Base-by-base conservation (phyloP, 106 monocot genomes). In the Dendrobium nobile region DNA sequence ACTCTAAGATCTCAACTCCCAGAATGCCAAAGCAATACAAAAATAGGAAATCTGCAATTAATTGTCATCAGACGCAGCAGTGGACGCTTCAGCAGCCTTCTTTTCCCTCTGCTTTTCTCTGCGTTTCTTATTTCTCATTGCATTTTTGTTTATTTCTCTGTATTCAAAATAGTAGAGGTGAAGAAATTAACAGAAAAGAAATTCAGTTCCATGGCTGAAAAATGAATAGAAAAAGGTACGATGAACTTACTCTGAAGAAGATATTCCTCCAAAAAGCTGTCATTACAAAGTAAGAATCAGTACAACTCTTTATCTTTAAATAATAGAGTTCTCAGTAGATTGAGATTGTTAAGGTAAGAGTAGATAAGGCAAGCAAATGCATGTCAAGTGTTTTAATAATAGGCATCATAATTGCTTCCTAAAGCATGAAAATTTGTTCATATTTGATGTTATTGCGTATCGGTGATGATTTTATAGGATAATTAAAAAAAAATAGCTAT, bases 41-140 rank as follows among this genome's bases (percentile, higher is more conserved):
- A 61, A 26, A 24, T 65, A 24, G 4, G 64, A 65, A 65, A 24
- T 65, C n/a, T 65, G 24, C 24, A 65, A 70, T 37, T n/a, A 70
- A 31, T 22, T 70, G 37, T 33, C 70, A 70, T 70, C 70, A 70
- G 37, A 70, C 3, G 70, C 70, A 70, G 31, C 13, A 70, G 75
- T 74, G n/a, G 92, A 59, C 37, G 67, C 84, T 80, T 91, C 93
- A 15, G 82, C 83, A 31, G 93, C 88, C 78, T 91, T 93, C 31
- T 95, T 95, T 84, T 95, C 95, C 84, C 73, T 95, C 77, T 85
- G 91, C 72, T 95, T 95, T 54, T 95, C 95, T 51, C 95, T 80
- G 8, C 91, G 87, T 80, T 93, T 95, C 79, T 93, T 93, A 78
- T 95, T 93, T 87, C 89, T 89, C 85, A 88, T 83, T 47, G 95